These are phyloP conservation scores for Purpureocillium lavendulum DNA, from an alignment of 2,329 filamentous ascomycete species.

Conservation along the genomic window DNA sequence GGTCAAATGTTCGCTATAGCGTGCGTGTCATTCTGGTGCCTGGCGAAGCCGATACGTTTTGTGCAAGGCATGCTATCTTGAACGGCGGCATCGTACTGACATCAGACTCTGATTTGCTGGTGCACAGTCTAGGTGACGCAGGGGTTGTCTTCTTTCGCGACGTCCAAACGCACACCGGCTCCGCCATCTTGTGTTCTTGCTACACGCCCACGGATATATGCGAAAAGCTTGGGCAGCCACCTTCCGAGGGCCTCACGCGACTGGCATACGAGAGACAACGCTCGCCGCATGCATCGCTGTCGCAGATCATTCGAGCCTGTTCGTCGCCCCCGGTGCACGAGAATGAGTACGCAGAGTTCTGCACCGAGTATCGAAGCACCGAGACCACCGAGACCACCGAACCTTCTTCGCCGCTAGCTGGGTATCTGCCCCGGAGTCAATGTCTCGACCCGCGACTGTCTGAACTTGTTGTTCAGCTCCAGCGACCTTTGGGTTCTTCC, in stretches of 20 bases:
- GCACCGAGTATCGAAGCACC: constrained; percentile 20
- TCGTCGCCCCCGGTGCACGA: constrained; percentile 10
- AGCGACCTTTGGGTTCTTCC: background rate
- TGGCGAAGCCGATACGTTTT: constrained; percentile 79
- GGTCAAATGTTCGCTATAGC: constrained; percentile 30
- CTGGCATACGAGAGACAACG: constrained; percentile 26
- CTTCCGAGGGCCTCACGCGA: constrained; percentile 17
- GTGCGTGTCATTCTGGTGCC: constrained; percentile 53
- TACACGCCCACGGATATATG: constrained; percentile 29
- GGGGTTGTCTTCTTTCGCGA: constrained; percentile 62
- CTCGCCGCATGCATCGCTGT: constrained; percentile 17
- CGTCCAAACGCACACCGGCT: constrained; percentile 32
- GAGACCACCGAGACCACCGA: constrained; percentile 6
- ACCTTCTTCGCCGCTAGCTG: background rate
- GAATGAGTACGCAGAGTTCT: constrained; percentile 19
- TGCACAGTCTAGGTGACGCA: constrained; percentile 62
- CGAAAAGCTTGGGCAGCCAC: constrained; percentile 30
- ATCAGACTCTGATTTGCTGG: constrained; percentile 78
- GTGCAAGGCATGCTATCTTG: constrained; percentile 54
- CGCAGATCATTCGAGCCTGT: constrained; percentile 20
- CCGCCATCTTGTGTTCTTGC: constrained; percentile 13
- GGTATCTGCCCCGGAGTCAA: constrained; percentile 8
- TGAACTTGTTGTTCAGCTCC: constrained; percentile 26
- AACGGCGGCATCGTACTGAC: constrained; percentile 57
- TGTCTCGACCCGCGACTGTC: constrained; percentile 29